Conservation (phyloP, 2,329 filamentous ascomycete genomes). For the Alternaria rosae region DNA sequence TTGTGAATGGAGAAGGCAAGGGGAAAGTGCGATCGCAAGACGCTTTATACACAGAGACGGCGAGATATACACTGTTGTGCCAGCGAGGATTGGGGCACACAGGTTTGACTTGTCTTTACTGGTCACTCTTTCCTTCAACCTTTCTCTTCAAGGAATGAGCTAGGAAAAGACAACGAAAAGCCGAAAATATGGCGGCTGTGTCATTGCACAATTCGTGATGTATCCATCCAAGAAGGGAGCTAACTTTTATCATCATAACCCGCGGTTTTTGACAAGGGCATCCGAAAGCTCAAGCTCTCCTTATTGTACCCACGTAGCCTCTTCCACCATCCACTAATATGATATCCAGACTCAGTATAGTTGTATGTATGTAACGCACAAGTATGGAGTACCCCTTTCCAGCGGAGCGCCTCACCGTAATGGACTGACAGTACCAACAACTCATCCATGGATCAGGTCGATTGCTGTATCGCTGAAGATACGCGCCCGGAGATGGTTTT, state of each 20-base stretch:
- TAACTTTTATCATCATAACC: background rate
- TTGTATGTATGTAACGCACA: background rate
- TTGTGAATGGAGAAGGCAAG: background rate
- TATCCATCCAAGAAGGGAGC: background rate
- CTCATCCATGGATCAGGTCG: background rate
- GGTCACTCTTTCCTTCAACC: no score
- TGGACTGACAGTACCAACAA: background rate
- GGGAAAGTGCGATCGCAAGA: background rate
- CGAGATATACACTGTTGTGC: no score
- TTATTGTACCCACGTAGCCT: no score
- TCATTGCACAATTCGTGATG: background rate
- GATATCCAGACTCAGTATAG: background rate
- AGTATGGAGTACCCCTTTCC: background rate
- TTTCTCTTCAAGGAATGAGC: background rate
- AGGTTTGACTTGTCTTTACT: no score
- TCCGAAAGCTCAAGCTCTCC: no score
- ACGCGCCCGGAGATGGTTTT: background rate
- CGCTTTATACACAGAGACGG: background rate
- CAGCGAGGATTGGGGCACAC: no score
- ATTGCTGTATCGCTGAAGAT: background rate
- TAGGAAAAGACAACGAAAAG: background rate
- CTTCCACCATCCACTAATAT: rapidly evolving
- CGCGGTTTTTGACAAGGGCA: no score
- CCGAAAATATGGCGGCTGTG: background rate
- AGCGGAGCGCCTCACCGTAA: background rate